A percentile compares a stretch with the other conserved stretches of the same genome.
These are phyloP conservation scores for Sporothrix sp. DNA, from an alignment of 2,329 filamentous ascomycete species.

Conservation along the genomic window DNA sequence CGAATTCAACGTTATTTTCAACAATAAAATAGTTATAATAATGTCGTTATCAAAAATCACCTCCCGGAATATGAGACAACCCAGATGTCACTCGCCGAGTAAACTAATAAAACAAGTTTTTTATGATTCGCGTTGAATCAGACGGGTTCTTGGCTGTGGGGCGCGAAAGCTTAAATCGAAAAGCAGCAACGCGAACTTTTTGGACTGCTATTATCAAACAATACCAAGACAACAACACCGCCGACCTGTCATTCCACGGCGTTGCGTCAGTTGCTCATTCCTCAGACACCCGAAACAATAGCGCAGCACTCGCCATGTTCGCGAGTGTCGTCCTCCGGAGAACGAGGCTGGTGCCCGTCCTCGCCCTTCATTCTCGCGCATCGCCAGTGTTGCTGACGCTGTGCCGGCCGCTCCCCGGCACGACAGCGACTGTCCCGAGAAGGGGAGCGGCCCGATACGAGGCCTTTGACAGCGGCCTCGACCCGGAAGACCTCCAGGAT, in stretches of 20 bases:
- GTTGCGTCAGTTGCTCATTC: neutral
- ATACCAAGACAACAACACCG: too few relatives aligned
- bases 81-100: too few relatives aligned
- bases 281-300: too few relatives aligned
- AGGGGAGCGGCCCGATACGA: slow-evolving; percentile 28
- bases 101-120: neutral
- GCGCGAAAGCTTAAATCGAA: neutral
- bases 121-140: too few relatives aligned
- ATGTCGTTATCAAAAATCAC: too few relatives aligned
- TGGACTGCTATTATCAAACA: neutral
- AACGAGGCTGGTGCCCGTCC: neutral
- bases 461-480: slow-evolving; percentile 40
- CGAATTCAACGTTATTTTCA: too few relatives aligned
- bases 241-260: neutral
- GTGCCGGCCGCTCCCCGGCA: too few relatives aligned
- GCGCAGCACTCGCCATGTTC: neutral
- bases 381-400: too few relatives aligned
- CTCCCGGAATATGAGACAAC: too few relatives aligned
- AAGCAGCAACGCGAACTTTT: neutral
- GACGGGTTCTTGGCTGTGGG: neutral
- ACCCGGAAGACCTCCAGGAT: slow-evolving; percentile 40
- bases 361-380: too few relatives aligned
- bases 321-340: neutral
- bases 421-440: neutral
- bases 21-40: too few relatives aligned